Percentiles rank a stretch among this genome's conserved stretches.
Evolutionary conservation across 2,329 filamentous ascomycete species (phyloP).

Genomic region (Ophiostoma sp.): DNA sequence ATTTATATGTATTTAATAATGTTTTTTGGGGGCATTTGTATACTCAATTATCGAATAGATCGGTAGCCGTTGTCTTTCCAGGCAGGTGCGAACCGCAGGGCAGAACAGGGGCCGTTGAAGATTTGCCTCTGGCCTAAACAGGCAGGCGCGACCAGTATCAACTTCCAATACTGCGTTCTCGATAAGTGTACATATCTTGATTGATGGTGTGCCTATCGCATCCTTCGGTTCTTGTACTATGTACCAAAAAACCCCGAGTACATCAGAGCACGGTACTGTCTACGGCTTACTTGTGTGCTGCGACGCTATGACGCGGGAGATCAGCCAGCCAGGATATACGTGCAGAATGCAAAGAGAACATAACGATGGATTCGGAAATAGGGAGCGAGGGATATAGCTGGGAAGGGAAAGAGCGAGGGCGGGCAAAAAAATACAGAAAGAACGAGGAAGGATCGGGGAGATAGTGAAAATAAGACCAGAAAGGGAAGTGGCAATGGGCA

Average conservation of each 20-base stretch:
- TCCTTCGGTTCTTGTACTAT: background rate
- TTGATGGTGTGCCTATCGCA: background rate
- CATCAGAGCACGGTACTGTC: background rate
- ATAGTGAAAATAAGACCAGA: background rate
- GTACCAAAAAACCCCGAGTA: background rate
- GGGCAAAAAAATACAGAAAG: background rate
- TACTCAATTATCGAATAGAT: background rate
- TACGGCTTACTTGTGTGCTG: background rate
- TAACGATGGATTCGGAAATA: background rate
- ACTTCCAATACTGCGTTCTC: background rate
- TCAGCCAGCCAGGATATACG: constrained; percentile 19
- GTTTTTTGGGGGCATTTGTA: background rate
- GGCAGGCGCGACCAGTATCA: constrained; percentile 19
- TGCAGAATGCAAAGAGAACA: background rate
- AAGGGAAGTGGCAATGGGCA: background rate
- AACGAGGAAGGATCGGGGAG: background rate
- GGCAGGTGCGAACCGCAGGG: constrained; percentile 5
- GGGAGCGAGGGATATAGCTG: background rate
- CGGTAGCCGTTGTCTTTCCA: background rate
- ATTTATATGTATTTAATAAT: background rate
- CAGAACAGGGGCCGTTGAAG: constrained; percentile 4
- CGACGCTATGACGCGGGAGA: constrained; percentile 21
- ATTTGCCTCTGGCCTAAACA: constrained; percentile 19
- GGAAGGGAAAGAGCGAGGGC: constrained; percentile 4
- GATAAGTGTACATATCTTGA: background rate